Evolutionary conservation across 768 basidiomycete genomes (phyloP), one percentile per base, ranked within the genome.

Genomic region (Psilocybe sp.): DNA sequence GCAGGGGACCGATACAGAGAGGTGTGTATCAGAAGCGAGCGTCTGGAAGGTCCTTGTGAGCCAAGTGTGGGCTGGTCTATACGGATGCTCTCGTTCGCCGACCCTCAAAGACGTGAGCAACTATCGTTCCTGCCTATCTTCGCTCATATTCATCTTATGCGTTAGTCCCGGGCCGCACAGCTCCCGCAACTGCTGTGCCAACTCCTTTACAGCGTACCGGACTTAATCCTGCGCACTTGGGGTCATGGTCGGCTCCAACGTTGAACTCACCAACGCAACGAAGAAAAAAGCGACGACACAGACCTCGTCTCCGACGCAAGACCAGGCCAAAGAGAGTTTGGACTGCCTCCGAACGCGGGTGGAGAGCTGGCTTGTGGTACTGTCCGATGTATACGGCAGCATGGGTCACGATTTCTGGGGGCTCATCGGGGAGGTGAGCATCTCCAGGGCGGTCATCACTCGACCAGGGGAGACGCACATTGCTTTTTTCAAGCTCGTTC

Each of bases 371-470:
- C 80, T 98, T 33, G 86, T 92, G 1, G 93, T 98, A 4, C 75
- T 97, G 40, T 94, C 98, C 75, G 98, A 99, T 64, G 87, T 99
- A 15, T 98, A 96, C 68, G 81, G 88, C 50, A 91, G 80, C 52
- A 82, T 89, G 28, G 81, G 78, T n/a, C 77, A 82, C 44, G 93
- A 97, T 53, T 75, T 69, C 28, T 75, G 89, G 44, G 82, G 84
- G 7, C 75, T 84, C 70, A 84, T 98, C 12, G 92, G 94, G 15
- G 92, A 94, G 47, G 92, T 92, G 39, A 89, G 98, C 60, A 81
- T 76, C 12, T 76, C 78, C n/a, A 98, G 95, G 92, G 77, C 87
- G 33, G 79, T 78, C 5, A 87, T 98, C 52, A 85, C 93, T 33
- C 81, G 80, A 16, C 78, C 85, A 50, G 65, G 82, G 82, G 91